Evolutionary conservation across 257 asterid genomes (phyloP).

Genomic region (Jasminum sambac): DNA sequence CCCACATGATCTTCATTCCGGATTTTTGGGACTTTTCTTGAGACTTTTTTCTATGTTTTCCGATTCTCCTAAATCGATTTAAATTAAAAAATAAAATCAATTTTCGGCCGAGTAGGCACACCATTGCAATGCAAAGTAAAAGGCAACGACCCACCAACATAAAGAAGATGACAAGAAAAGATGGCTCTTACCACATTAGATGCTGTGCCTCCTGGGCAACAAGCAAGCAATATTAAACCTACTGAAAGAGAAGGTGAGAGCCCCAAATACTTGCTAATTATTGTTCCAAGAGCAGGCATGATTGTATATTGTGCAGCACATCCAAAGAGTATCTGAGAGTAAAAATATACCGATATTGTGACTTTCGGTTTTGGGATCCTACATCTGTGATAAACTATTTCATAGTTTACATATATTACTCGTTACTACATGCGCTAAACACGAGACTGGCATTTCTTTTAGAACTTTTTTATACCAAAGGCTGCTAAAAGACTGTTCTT

Average conservation of each 20-base stretch:
- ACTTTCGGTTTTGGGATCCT: slow-evolving; percentile 10
- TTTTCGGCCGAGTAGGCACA: neutral
- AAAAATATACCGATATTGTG: slow-evolving; percentile 1
- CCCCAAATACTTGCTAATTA: slow-evolving; percentile 71
- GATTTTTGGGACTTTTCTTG: too few relatives aligned
- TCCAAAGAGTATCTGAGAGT: slow-evolving; percentile 69
- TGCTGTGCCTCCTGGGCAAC: slow-evolving; percentile 97
- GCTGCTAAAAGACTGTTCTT: neutral
- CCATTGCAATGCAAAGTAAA: neutral
- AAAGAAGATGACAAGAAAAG: neutral
- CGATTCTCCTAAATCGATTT: too few relatives aligned
- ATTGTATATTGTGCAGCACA: slow-evolving; percentile 84
- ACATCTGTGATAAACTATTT: neutral
- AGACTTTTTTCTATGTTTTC: too few relatives aligned
- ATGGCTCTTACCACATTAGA: slow-evolving; percentile 81
- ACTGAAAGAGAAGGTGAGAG: slow-evolving; percentile 77
- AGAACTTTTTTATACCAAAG: neutral
- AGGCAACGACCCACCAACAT: neutral
- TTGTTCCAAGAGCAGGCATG: slow-evolving; percentile 73
- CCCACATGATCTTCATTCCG: too few relatives aligned
- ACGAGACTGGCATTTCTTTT: neutral
- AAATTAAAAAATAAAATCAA: too few relatives aligned
- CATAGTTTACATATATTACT: neutral
- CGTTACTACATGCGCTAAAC: neutral
- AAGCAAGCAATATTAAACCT: slow-evolving; percentile 80